Evolutionary conservation across 345 rosid genomes (phyloP).

Genomic region (Chamaenerion angustifolium): DNA sequence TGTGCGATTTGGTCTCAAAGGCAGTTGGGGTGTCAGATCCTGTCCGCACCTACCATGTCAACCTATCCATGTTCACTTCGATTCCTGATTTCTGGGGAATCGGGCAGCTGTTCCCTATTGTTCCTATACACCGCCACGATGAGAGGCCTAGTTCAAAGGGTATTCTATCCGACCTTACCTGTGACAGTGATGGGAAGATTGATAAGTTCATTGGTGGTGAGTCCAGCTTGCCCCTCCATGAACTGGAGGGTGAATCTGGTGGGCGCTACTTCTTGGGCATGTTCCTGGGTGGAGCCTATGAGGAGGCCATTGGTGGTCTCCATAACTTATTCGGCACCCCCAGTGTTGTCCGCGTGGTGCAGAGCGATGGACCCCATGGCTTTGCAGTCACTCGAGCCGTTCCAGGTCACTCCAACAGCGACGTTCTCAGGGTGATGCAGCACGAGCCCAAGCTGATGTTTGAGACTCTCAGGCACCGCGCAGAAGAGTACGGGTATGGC

Average conservation of each 20-base stretch:
- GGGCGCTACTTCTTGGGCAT: conserved; percentile 72
- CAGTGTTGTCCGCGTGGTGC: conserved; percentile 66
- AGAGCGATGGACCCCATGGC: conserved; percentile 83
- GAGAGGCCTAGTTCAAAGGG: conserved; percentile 62
- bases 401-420: conserved; percentile 72
- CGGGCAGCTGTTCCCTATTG: conserved; percentile 76
- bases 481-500: conserved; percentile 36
- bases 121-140: conserved; percentile 72
- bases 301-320: conserved; percentile 93
- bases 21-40: conserved; percentile 43
- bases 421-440: conserved; percentile 86
- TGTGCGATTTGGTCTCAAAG: conserved; percentile 50
- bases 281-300: conserved; percentile 97
- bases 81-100: conserved; percentile 97
- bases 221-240: conserved; percentile 75
- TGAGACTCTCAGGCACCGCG: conserved; percentile 78
- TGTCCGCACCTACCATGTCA: conserved; percentile 54
- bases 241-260: conserved; percentile 29
- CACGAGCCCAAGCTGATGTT: conserved; percentile 95
- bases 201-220: conserved; percentile 80
- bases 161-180: conserved; percentile 71
- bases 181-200: conserved; percentile 93
- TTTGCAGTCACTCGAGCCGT: conserved; percentile 70
- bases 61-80: conserved; percentile 79
- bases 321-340: conserved; percentile 95